A percentile compares a stretch with the other conserved stretches of the same genome.
Evolutionary conservation across 305 asterid species (phyloP).

Genomic region (Fraxinus floribunda): DNA sequence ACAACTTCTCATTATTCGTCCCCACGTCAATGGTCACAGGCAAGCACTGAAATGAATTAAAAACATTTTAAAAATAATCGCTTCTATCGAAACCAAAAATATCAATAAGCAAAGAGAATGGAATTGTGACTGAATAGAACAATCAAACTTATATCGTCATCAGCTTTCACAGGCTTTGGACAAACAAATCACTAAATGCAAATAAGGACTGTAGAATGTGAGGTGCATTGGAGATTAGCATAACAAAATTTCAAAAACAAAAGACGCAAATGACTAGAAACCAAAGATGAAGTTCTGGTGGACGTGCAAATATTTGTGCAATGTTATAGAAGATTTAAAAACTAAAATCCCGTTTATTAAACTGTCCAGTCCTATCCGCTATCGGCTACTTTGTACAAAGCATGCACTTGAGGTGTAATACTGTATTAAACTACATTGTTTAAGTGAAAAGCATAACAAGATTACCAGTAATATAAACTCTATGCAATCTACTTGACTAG

Average conservation of each 20-base stretch:
- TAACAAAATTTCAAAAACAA: not conserved
- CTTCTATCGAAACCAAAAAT: not conserved
- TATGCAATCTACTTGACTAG: not conserved
- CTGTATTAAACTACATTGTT: not conserved
- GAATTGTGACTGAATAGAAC: not conserved
- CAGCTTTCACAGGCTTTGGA: not conserved
- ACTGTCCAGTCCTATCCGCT: not conserved
- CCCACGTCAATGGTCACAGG: conserved; percentile 94
- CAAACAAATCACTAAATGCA: not conserved
- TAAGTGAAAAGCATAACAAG: conserved; percentile 23
- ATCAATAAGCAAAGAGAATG: not conserved
- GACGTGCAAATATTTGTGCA: not conserved
- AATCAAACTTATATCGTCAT: not conserved
- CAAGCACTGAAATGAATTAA: conserved; percentile 61
- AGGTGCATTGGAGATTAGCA: not conserved
- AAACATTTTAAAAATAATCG: not conserved
- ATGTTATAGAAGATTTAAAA: not conserved
- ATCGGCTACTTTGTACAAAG: not conserved
- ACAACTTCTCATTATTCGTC: conserved; percentile 74
- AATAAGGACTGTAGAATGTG: not conserved
- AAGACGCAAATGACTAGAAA: not conserved
- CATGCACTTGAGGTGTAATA: not conserved
- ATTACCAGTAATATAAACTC: not conserved
- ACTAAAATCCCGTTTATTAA: not conserved
- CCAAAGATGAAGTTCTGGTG: not conserved